Conservation (phyloP, 441 rosid species). For the Hura crepitans region DNA sequence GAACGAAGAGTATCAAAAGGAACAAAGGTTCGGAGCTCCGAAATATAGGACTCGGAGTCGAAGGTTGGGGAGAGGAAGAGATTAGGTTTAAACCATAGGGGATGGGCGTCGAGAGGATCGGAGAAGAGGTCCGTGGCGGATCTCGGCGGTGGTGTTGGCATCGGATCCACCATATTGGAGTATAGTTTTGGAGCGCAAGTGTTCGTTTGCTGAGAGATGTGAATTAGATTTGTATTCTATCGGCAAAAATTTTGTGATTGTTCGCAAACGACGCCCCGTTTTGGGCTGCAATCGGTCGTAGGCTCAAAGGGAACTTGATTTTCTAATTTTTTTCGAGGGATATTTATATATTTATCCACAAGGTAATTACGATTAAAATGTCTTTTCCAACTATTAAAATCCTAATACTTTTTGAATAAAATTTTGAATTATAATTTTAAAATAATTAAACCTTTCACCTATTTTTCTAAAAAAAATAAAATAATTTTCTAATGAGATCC, state of each 20-base stretch:
- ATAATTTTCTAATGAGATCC: too few relatives aligned
- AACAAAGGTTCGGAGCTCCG: slow-evolving; percentile 92
- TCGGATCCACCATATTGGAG: slow-evolving; percentile 49
- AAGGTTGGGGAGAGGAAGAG: slow-evolving; percentile 74
- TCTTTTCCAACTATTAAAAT: too few relatives aligned
- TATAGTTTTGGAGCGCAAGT: not conserved
- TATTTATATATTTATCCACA: too few relatives aligned
- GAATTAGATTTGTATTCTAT: not conserved
- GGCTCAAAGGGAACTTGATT: not conserved
- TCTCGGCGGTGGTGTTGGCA: slow-evolving; percentile 56
- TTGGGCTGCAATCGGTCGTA: not conserved
- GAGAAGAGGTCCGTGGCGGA: slow-evolving; percentile 83
- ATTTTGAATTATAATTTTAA: too few relatives aligned
- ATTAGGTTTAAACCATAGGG: slow-evolving; percentile 88
- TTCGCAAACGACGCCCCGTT: not conserved
- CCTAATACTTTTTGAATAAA: too few relatives aligned
- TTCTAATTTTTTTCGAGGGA: too few relatives aligned
- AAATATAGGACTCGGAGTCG: slow-evolving; percentile 83
- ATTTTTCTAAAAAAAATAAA: too few relatives aligned
- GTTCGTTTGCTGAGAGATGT: not conserved
- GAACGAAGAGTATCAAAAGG: slow-evolving; percentile 91
- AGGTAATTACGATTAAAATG: too few relatives aligned
- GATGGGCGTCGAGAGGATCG: slow-evolving; percentile 79
- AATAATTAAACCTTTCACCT: too few relatives aligned
- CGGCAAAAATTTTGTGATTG: not conserved